Conservation (phyloP, 129 eudicot species). For the Apium graveolens region DNA sequence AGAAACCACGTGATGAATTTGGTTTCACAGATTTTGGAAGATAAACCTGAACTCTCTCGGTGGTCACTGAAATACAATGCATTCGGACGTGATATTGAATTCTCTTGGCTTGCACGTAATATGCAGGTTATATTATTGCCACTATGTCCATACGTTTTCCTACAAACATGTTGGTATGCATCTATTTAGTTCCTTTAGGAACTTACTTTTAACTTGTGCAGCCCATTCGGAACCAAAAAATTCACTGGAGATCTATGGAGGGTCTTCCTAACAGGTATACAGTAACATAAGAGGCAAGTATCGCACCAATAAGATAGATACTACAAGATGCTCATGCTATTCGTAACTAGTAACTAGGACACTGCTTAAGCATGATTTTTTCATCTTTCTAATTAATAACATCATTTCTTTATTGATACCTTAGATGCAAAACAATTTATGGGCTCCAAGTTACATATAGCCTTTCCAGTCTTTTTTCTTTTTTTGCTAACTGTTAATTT, state of each 20-base stretch:
- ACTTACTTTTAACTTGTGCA: slow-evolving; percentile 30
- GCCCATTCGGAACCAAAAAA: slow-evolving; percentile 95
- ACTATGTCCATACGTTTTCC: background rate
- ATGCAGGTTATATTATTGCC: slow-evolving; percentile 57
- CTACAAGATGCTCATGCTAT: background rate
- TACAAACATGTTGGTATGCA: too few species aligned
- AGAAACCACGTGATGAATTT: slow-evolving; percentile 9
- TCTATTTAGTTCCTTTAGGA: background rate
- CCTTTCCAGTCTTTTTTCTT: background rate
- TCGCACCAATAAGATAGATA: background rate
- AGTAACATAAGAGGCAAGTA: background rate
- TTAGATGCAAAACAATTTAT: background rate
- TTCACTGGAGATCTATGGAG: slow-evolving; percentile 95
- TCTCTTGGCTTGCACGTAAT: slow-evolving; percentile 99
- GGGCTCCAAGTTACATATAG: background rate
- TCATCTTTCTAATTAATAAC: background rate
- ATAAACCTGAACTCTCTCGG: slow-evolving; percentile 82
- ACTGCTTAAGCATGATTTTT: background rate
- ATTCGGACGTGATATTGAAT: slow-evolving; percentile 88
- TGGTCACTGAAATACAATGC: slow-evolving; percentile 92
- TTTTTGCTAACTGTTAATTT: background rate
- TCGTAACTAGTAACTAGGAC: background rate
- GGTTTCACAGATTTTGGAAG: slow-evolving; percentile 59
- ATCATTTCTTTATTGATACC: background rate
- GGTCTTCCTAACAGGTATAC: slow-evolving; percentile 93